phyloP scores from a whole-genome alignment of 257 asterid species.

The Solanum medicagineum region DNA sequence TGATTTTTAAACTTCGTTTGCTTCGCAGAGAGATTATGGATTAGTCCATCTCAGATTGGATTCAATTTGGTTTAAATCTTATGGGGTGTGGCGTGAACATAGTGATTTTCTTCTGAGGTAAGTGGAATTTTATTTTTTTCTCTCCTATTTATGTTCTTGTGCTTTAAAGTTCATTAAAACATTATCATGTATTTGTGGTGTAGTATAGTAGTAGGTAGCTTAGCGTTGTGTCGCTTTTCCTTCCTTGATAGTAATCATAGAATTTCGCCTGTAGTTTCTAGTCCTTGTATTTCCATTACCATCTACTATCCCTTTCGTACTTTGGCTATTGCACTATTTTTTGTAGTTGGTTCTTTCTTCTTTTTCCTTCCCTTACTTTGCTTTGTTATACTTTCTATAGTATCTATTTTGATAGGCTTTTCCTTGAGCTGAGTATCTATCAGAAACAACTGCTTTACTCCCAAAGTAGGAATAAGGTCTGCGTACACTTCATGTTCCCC shows the following conservation, averaged over 20 bases:
- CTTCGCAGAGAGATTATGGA: not conserved
- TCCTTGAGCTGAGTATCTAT: not conserved
- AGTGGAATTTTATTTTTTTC: too few species aligned
- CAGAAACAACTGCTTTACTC: not conserved
- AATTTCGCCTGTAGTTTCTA: not conserved
- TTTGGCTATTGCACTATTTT: not conserved
- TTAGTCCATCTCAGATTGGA: not conserved
- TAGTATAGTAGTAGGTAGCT: too few species aligned
- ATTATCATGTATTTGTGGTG: too few species aligned
- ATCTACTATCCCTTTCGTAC: not conserved
- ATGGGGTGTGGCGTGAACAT: too few species aligned
- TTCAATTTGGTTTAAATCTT: not conserved
- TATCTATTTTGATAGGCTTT: not conserved
- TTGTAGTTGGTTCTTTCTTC: not conserved
- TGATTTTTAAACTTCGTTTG: not conserved
- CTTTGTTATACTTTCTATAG: not conserved
- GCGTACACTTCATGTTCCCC: not conserved
- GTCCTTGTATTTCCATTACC: not conserved
- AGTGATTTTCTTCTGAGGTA: not conserved
- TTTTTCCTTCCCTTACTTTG: not conserved
- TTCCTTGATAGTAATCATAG: not conserved
- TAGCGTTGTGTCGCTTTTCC: too few species aligned
- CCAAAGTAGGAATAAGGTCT: not conserved
- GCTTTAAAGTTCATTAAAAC: too few species aligned
- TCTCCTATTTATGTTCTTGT: too few species aligned